Evolutionary conservation across 2,329 filamentous ascomycete genomes (phyloP), one percentile per base, ranked within the genome.

Genomic region (Raffaelea ambrosiae): DNA sequence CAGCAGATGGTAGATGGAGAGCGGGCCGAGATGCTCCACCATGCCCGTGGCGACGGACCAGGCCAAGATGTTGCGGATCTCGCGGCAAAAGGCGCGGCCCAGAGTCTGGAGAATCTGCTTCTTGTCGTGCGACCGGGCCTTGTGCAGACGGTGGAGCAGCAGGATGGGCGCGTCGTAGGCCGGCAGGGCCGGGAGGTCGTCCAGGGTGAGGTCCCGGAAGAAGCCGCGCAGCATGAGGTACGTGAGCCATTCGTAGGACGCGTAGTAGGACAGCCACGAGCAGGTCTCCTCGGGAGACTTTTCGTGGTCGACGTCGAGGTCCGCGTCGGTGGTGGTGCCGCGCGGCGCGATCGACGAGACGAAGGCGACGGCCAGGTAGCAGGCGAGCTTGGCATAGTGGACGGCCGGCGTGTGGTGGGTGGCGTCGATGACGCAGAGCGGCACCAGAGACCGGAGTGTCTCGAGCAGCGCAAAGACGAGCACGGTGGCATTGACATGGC

Each of bases 171-270:
- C 55, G 43, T 63, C 61, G 33, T 62, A 63, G 3, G 57, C 54
- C 1, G 61, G 61, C 7, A 63, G 44, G 4, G 53, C 53, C 5
- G 61, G 61, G n/a, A 64, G 54, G 47, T 64, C 61, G 20, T 61
- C 60, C 48, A 63, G 57, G 9, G 46, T 55, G n/a, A 64, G 44
- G 44, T 62, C 58, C 8, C 54, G 52, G 18, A 50, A 55, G 38
- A 54, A 60, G 16, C 61, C 61, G 11, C 55, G 57, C 31, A 60
- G 33, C 9, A 63, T 61, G 19, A 63, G 48, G 29, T 59, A 55
- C 3, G 60, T 63, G 21, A 63, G 52, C 61, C 62, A 64, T 38
- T 55, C 61, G 44, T 64, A 64, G 2, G 60, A 61, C 40, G 60
- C 53, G 44, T 61, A 64, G 43, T 57, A 61, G 5, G 60, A 62